Evolutionary conservation across 805 yeast genomes (phyloP), one percentile per base, ranked within the genome.

Genomic region (Teunomyces aglyptinius): DNA sequence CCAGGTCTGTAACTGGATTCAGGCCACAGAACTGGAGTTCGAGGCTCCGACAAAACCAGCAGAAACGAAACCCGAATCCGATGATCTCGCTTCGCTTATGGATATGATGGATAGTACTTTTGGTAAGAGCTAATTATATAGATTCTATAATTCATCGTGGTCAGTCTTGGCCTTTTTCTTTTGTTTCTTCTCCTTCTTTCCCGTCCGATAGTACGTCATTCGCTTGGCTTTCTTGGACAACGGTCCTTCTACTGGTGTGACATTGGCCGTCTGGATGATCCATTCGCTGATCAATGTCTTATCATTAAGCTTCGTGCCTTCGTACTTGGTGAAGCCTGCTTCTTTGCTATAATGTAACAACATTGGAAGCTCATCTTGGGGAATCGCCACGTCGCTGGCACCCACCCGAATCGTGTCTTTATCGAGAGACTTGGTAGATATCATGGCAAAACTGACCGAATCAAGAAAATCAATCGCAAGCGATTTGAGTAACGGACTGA

Each of bases 401-500:
- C 60, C 69, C 6, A 36, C 15, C 18, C 57, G 54, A 27, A 60
- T 44, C 12, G 45, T 43, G 6, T 63, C 38, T 46, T 49, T 20
- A 41, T 41, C 38, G 28, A 31, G 10, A 7, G 36, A 11, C 6
- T 60, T 59, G 4, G 68, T 49, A 4, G 70, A 69, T 31, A 68
- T 61, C 59, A 68, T 75, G 1, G 75, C 84, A 54, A 79, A 74
- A 35, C 80, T 78, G 2, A 77, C 59, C 2, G 60, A 50, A 0
- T 75, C 81, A 35, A 84, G 60, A 62, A 81, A 83, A 59, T 88
- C 96, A 45, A 87, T 71, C 2, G 92, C 89, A 49, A 89, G 65
- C 1, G 86, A 67, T 57, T 84, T 86, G 56, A 75, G 75, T 47
- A 82, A 60, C 1, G 89, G 78, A 7, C 85, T 72, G 4, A 81